phyloP scores from a whole-genome alignment of 2,329 filamentous ascomycete genomes.

The Fusarium verticillioides region DNA sequence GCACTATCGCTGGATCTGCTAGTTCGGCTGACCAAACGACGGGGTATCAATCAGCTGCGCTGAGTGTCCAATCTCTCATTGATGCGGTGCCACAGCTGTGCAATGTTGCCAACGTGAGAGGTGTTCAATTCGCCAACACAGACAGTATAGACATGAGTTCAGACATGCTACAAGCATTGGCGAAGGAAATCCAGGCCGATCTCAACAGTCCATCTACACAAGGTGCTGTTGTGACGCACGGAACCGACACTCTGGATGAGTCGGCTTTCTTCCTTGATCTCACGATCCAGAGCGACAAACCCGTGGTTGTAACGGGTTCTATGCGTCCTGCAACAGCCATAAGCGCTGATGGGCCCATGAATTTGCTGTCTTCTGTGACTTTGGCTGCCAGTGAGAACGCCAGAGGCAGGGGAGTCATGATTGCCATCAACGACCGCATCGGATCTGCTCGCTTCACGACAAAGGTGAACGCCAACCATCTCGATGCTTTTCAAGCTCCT shows the following conservation, averaged over 20 bases:
- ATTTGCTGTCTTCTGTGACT: conserved; percentile 69
- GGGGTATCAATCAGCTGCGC: conserved; percentile 54
- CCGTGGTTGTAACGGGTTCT: conserved; percentile 68
- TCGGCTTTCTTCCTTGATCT: conserved; percentile 71
- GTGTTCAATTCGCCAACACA: conserved; percentile 63
- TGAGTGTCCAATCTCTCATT: conserved; percentile 63
- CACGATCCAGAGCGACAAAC: conserved; percentile 66
- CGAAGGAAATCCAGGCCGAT: conserved; percentile 59
- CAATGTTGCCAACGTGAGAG: conserved; percentile 64
- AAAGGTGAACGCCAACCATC: conserved; percentile 71
- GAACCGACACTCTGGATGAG: conserved; percentile 74
- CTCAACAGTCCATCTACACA: conserved; percentile 55
- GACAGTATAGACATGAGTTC: conserved; percentile 60
- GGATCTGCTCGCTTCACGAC: conserved; percentile 66
- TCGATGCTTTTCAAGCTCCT: conserved; percentile 69
- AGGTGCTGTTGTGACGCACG: conserved; percentile 71
- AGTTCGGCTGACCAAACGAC: conserved; percentile 59
- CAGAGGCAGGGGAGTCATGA: conserved; percentile 64
- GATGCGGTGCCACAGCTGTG: conserved; percentile 65
- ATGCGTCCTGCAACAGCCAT: conserved; percentile 73
- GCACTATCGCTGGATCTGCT: conserved; percentile 67
- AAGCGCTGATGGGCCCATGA: conserved; percentile 71
- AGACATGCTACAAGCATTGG: conserved; percentile 59
- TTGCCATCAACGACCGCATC: conserved; percentile 72
- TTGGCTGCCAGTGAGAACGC: conserved; percentile 61